phyloP scores from a whole-genome alignment of 75 land plant species.

The Cupressus sempervirens region DNA sequence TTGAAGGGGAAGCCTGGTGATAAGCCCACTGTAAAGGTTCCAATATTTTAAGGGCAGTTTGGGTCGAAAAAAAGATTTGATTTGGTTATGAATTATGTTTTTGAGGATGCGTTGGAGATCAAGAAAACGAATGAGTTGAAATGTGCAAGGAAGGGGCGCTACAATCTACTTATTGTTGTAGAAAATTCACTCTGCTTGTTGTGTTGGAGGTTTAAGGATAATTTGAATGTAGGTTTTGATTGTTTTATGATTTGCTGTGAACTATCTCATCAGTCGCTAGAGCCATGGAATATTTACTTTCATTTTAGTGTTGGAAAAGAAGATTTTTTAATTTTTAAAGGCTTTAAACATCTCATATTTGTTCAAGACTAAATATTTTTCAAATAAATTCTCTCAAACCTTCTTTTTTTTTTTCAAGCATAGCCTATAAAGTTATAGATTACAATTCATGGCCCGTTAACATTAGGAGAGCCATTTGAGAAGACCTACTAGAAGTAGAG shows the following conservation, averaged over 20 bases:
- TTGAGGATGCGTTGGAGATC: neutral
- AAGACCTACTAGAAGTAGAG: neutral
- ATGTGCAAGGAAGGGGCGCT: neutral
- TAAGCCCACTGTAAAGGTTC: conserved; percentile 51
- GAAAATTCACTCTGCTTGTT: neutral
- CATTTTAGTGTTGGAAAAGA: neutral
- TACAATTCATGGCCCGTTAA: neutral
- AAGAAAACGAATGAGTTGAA: neutral
- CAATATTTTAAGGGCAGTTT: conserved; percentile 35
- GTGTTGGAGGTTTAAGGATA: neutral
- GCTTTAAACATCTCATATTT: no score
- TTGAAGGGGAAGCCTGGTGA: conserved; percentile 27
- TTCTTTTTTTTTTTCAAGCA: no score
- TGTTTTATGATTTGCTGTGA: neutral
- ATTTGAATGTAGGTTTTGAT: no score
- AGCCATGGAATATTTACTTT: neutral
- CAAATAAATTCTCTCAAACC: neutral
- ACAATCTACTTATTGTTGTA: neutral
- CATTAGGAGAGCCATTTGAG: neutral
- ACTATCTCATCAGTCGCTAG: neutral
- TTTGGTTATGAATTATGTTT: neutral
- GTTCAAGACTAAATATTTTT: no score
- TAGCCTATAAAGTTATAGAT: no score
- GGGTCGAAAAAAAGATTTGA: neutral
- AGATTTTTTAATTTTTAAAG: neutral